Percentiles rank a stretch among this genome's conserved stretches.
phyloP scores from a whole-genome alignment of 805 yeast species.

The Saturnispora zaruensis region DNA sequence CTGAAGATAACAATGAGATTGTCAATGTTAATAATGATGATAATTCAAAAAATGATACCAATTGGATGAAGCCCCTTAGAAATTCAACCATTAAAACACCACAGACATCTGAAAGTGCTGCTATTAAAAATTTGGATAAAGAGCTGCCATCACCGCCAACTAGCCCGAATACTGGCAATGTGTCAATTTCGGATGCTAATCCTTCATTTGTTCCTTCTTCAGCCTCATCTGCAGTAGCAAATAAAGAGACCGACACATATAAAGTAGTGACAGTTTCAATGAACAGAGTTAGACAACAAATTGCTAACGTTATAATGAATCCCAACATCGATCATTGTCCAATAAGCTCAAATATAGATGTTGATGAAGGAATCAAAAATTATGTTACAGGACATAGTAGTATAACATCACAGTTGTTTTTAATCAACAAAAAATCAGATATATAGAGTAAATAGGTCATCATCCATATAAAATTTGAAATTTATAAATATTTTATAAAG shows the following conservation, averaged over 20 bases:
- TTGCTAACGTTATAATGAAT: conserved; percentile 7
- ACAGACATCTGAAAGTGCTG: background rate
- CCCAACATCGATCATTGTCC: conserved; percentile 15
- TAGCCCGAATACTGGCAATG: background rate
- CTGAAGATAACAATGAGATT: background rate
- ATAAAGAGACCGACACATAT: conserved; percentile 12
- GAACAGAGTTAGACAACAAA: conserved; percentile 10
- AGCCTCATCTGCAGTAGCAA: conserved; percentile 7
- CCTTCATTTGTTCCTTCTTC: background rate
- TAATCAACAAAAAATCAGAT: background rate
- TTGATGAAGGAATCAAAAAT: conserved; percentile 4
- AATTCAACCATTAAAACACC: conserved; percentile 5
- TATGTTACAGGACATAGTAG: conserved; percentile 11
- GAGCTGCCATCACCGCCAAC: background rate
- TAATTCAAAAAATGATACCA: conserved; percentile 1
- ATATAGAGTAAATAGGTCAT: background rate
- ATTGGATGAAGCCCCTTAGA: conserved; percentile 17
- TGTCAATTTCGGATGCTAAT: background rate
- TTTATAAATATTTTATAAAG: background rate
- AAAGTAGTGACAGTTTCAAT: conserved; percentile 13
- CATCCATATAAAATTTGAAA: background rate
- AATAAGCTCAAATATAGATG: conserved; percentile 6
- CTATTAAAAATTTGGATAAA: background rate
- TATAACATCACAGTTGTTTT: conserved; percentile 11
- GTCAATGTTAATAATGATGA: background rate